Conservation (phyloP, 441 rosid species). For the Dalechampia spathulata region DNA sequence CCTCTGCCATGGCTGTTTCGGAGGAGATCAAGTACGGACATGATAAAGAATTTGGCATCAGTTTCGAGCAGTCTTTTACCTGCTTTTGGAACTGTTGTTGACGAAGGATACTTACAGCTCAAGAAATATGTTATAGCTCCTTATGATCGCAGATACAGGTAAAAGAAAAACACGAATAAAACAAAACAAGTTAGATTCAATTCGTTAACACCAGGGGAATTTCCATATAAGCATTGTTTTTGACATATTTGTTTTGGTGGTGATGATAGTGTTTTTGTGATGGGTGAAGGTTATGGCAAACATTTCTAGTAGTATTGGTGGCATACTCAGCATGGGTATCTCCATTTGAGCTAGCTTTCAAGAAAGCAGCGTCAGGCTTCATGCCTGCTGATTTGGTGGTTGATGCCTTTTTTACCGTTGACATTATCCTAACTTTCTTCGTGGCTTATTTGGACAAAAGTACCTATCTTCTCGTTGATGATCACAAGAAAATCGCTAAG, state of each 20-base stretch:
- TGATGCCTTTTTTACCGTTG: slow-evolving; percentile 72
- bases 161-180: not conserved
- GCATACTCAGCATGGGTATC: slow-evolving; percentile 87
- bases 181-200: no score
- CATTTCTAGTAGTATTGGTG: slow-evolving; percentile 61
- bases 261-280: not conserved
- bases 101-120: slow-evolving; percentile 37
- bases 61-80: slow-evolving; percentile 87
- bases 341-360: slow-evolving; percentile 73
- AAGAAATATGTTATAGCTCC: slow-evolving; percentile 55
- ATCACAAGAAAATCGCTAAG: slow-evolving; percentile 57
- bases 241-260: not conserved
- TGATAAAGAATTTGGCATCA: slow-evolving; percentile 43
- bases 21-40: slow-evolving; percentile 46
- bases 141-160: slow-evolving; percentile 86
- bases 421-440: slow-evolving; percentile 77
- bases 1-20: slow-evolving; percentile 45
- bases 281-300: slow-evolving; percentile 62
- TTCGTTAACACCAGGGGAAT: no score
- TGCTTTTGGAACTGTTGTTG: slow-evolving; percentile 71
- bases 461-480: slow-evolving; percentile 74
- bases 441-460: slow-evolving; percentile 76
- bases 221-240: no score
- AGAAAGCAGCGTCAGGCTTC: slow-evolving; percentile 45
- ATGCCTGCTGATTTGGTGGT: slow-evolving; percentile 52